phyloP scores from a whole-genome alignment of 2,329 filamentous ascomycete genomes.

The Cladophialophora psammophila region DNA sequence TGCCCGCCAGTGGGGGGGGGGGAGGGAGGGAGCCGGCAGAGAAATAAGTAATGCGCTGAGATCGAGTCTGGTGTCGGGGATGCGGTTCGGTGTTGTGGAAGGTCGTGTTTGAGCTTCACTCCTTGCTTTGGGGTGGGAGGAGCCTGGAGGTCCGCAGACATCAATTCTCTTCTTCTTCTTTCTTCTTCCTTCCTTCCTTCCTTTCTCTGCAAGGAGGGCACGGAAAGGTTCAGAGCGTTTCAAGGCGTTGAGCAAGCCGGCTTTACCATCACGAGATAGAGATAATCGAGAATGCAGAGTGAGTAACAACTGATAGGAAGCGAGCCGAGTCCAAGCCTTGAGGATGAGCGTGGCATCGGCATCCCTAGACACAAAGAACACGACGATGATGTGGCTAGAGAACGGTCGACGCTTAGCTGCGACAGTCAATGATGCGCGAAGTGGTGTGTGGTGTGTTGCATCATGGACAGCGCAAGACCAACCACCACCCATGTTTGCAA shows the following conservation, averaged over 20 bases:
- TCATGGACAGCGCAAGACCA: slow-evolving; percentile 13
- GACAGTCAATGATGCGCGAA: not conserved
- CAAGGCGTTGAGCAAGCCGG: not conserved
- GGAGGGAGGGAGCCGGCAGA: not conserved
- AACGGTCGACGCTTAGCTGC: slow-evolving; percentile 2
- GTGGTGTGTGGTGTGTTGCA: slow-evolving; percentile 20
- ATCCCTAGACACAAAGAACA: slow-evolving; percentile 1
- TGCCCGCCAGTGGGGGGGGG: not conserved
- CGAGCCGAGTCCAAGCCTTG: slow-evolving; percentile 6
- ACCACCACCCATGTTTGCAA: not conserved
- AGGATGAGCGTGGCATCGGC: slow-evolving; percentile 3
- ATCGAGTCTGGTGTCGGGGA: slow-evolving; percentile 1
- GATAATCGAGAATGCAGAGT: not conserved
- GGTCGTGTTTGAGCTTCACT: not conserved
- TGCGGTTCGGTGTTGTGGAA: not conserved
- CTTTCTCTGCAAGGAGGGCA: not conserved
- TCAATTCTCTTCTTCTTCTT: not conserved
- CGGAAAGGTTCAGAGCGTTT: not conserved
- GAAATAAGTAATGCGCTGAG: not conserved
- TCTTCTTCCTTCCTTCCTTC: not conserved
- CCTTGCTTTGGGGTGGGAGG: not conserved
- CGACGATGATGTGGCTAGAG: slow-evolving; percentile 10
- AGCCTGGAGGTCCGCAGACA: not conserved
- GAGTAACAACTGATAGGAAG: slow-evolving; percentile 7
- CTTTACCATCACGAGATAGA: slow-evolving; percentile 3